phyloP scores from a whole-genome alignment of 2,329 filamentous ascomycete genomes.

The Coniochaeta sp. region DNA sequence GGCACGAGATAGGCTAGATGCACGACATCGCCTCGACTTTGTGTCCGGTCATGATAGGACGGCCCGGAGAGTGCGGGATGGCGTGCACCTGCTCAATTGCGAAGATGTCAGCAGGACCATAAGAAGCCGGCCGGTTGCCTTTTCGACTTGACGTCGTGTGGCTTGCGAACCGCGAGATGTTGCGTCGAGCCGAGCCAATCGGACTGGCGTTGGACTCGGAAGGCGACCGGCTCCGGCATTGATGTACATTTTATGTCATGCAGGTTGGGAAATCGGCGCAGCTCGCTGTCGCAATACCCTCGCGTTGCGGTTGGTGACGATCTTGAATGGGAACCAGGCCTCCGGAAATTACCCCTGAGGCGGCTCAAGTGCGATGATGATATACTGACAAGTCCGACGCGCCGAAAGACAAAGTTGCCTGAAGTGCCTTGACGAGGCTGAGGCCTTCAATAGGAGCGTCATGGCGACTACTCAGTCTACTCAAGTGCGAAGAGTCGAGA shows the following conservation, averaged over 20 bases:
- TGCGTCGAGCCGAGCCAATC: not conserved
- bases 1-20: conserved; percentile 2
- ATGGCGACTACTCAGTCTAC: not conserved
- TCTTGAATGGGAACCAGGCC: not conserved
- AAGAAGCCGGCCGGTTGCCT: not conserved
- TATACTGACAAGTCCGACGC: not conserved
- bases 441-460: not conserved
- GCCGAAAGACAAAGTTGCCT: not conserved
- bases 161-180: not conserved
- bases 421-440: not conserved
- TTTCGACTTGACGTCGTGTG: not conserved
- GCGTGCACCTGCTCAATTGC: conserved; percentile 2
- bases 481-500: not conserved
- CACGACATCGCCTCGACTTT: not conserved
- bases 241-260: conserved; percentile 1
- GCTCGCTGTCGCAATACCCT: not conserved
- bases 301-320: not conserved
- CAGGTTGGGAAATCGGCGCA: not conserved
- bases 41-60: conserved; percentile 2
- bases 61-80: not conserved
- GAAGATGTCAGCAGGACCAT: not conserved
- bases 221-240: not conserved
- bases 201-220: not conserved
- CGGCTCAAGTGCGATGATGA: conserved; percentile 2
- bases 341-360: not conserved